Base-by-base conservation (phyloP, 208 protist species). In the Balamuthia mandrillaris region DNA sequence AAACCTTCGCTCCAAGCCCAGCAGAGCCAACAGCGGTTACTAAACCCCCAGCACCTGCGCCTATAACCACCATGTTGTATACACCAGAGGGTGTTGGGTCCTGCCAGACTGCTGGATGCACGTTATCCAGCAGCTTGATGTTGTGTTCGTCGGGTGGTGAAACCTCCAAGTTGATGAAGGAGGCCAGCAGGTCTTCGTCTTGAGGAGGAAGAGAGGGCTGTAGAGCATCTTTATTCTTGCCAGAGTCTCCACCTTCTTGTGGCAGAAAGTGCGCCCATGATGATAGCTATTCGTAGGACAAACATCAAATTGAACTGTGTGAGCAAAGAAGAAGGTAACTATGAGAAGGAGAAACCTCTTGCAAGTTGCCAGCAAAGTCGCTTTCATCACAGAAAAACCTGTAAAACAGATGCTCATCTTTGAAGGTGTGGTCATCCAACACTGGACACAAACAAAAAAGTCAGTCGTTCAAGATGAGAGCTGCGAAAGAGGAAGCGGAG, bases 31-130 rank as follows among this genome's bases (percentile, higher is more conserved):
- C 54, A 65, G 90, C n/a, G 61, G 5, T 24, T 49, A 82, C 29
- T 41, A 63, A 42, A 78, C 82, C 37, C 29, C 37, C 87, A 9
- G 88, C 58, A 18, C 90, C 90, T 9, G 86, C 88, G 27, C 90
- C 90, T 45, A 92, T 89, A 0, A 88, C 90, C 3, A 92, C 63
- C 24, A 92, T 44, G 49, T 92, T 72, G 58, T 91, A 92, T 21
- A 47, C 33, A 5, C 51, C 68, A 10, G 78, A 10, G 7, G 83
- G 63, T 16, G 3, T 45, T 7, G 87, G 85, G 65, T 90, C 37
- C 16, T 44, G 2, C 75, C 84, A 90, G 31, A 65, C 45, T 12
- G 2, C n/a, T 1, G 87, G 87, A 37, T 84, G 84, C 18, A 90
- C 87, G 37, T 78, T 18, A 45, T 74, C 39, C 37, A 90, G 72